Base-by-base conservation (phyloP, 2,329 filamentous ascomycete species). In the Cryphonectria carpinicola region DNA sequence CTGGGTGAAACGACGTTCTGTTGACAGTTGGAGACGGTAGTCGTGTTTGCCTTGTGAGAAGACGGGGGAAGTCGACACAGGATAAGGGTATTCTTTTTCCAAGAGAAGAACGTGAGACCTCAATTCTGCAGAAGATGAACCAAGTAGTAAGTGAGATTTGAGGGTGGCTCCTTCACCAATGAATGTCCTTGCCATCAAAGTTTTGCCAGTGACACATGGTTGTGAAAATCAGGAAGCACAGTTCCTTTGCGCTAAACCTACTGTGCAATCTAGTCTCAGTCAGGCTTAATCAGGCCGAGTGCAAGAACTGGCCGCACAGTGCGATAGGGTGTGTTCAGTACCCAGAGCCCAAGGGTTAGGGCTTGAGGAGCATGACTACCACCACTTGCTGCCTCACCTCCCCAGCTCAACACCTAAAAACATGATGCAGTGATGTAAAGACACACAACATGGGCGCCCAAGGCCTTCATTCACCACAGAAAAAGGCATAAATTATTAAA, bases 171-270 rank as follows among this genome's bases (percentile, higher is more conserved):
- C n/a, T 32, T 56, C 52, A 56, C n/a, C 52, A 43, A 64, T 17
- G 41, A 25, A 41, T 8, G 46, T 49, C 3, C 4, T 17, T 64
- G 11, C 37, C 28, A 65, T 32, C 8, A 49, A 46, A 49, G 62
- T 25, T 22, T 52, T 37, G 66, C 56, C 22, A 62, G 25, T 61
- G 66, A 62, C 19, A 49, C 60, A 62, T 46, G 43, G 3, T 54
- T 32, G 28, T 32, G 13, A 19, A 58, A 58, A 58, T 17, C 28
- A 32, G 14, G 35, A 7, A 32, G 25, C 28, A 58, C 54, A 58
- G 54, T 58, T 19, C 8, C 6, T 32, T 7, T 8, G 14, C 3
- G 14, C 14, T 58, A 8, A 5, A 35, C 13, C 14, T 17, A 58
- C 54, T 58, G 54, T 58, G 17, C 14, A 17, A 58, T 22, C 13